Percentiles rank a stretch among this genome's conserved stretches.
phyloP scores from a whole-genome alignment of 2,329 filamentous ascomycete genomes.

The Plectosphaerella cucumerina region DNA sequence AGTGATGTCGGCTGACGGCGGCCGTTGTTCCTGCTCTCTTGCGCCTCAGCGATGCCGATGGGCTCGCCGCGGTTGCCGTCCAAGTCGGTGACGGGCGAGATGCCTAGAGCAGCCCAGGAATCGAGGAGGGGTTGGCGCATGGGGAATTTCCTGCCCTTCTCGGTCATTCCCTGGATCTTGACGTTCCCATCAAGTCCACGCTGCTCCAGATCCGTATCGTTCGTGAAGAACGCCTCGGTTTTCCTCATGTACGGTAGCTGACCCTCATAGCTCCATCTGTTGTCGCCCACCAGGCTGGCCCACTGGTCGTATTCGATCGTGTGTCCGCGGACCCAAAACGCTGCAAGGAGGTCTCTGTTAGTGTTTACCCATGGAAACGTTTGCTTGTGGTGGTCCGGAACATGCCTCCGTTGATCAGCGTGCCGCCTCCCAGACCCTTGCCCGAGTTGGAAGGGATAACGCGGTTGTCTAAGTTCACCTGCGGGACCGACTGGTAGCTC shows the following conservation, averaged over 20 bases:
- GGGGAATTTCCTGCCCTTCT: constrained; percentile 29
- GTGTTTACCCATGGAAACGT: background rate
- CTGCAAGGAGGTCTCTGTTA: background rate
- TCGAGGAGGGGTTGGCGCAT: constrained; percentile 26
- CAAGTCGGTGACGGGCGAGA: constrained; percentile 18
- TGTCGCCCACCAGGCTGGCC: constrained; percentile 27
- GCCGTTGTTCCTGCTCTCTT: constrained; percentile 18
- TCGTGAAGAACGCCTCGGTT: constrained; percentile 24
- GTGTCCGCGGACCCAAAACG: constrained; percentile 36
- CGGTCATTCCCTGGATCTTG: constrained; percentile 21
- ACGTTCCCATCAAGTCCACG: constrained; percentile 35
- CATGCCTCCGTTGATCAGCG: constrained; percentile 32
- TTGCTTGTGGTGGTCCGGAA: background rate
- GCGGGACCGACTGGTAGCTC: constrained; percentile 26
- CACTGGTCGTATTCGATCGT: constrained; percentile 41
- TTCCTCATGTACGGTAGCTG: constrained; percentile 42
- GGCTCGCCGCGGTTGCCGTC: constrained; percentile 23
- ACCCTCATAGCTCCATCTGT: constrained; percentile 39
- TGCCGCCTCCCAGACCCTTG: constrained; percentile 36
- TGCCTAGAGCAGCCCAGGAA: constrained; percentile 37
- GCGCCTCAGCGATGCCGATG: constrained; percentile 26
- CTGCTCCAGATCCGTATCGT: constrained; percentile 23
- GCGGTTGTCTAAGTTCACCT: constrained; percentile 18
- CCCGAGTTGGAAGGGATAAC: constrained; percentile 21
- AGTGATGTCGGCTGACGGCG: constrained; percentile 17